Evolutionary conservation across 352 stramenopile species (phyloP).

Genomic region (Blastocystis sp.): DNA sequence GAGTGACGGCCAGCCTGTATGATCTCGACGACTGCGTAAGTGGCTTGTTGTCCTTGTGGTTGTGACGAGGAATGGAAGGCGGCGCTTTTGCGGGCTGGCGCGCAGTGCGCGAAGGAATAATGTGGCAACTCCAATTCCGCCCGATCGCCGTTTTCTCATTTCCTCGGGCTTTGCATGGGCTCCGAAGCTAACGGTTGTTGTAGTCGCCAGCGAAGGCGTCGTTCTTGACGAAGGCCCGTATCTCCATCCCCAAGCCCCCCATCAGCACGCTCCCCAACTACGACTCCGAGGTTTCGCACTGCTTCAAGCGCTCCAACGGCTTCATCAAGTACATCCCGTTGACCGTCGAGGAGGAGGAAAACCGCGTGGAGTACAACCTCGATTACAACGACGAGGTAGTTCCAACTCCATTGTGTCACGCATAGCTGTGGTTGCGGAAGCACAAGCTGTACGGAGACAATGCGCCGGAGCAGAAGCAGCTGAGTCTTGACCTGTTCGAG

Average conservation of each 20-base stretch:
- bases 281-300: conserved; percentile 41
- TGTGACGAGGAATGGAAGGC: not conserved
- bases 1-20: conserved; percentile 16
- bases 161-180: not conserved
- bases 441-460: conserved; percentile 69
- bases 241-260: conserved; percentile 56
- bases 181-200: not conserved
- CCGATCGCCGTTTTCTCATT: conserved; percentile 31
- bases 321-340: conserved; percentile 69
- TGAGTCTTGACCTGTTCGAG: conserved; percentile 70
- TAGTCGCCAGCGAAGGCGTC: conserved; percentile 44
- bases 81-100: not conserved
- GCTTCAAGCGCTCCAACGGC: conserved; percentile 52
- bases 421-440: conserved; percentile 60
- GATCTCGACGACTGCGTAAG: conserved; percentile 59
- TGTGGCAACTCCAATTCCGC: too few species aligned
- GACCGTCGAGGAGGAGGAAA: conserved; percentile 37
- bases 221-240: conserved; percentile 33
- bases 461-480: conserved; percentile 53
- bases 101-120: not conserved
- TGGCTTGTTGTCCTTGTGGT: conserved; percentile 2
- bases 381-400: conserved; percentile 71
- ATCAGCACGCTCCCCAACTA: conserved; percentile 57
- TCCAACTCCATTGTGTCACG: not conserved
- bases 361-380: conserved; percentile 70